Evolutionary conservation across 306 rosid genomes (phyloP), one percentile per base, ranked within the genome.

Genomic region (Boehmeria nivea): DNA sequence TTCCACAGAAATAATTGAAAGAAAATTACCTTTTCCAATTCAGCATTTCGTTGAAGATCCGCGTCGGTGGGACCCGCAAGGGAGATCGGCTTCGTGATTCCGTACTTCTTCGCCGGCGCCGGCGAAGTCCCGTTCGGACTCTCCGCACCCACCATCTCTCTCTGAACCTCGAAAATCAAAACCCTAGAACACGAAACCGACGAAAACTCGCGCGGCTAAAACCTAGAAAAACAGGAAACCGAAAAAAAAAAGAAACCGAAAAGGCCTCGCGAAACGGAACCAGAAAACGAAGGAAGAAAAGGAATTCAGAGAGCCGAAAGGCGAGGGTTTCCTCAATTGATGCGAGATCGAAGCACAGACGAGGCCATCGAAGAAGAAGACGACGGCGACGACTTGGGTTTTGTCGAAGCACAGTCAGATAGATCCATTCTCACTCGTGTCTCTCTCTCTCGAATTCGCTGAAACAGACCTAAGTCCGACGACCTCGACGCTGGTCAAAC

Each of bases 51-150:
- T 2, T 69, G 73, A 39, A 67, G 67, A 81, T 91, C 96, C 14
- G 93, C 67, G 6, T 81, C 80, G 59, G 78, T 66, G 36, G 99
- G 99, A 25, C 94, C 96, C 9, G 96, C 77, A 19, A 83, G 74
- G 46, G 88, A 87, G 66, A 91, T 74, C 18, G 97, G 95, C 12
- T 83, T 81, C 11, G 93, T 76, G 60, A 83, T 81, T 25, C 83
- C 89, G 68, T 47, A 65, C 31, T 45, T 73, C 69, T 61, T 66
- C 57, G 78, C 44, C 64, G 71, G 45, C 60, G 78, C 49, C 53
- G 78, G 54, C 34, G 76, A 64, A 19, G 78, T 59, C 28, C 71
- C 81, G 45, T 19, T 39, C 11, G 77, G 77, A 63, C 62, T 65
- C 54, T 44, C 83, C 21, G 96, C 69, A 60, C 76, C 83, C 71